Percentiles rank a stretch among this genome's conserved stretches.
These are phyloP conservation scores for Nannochloris sp. DNA, from an alignment of 139 green algal genomes.

Conservation along the genomic window DNA sequence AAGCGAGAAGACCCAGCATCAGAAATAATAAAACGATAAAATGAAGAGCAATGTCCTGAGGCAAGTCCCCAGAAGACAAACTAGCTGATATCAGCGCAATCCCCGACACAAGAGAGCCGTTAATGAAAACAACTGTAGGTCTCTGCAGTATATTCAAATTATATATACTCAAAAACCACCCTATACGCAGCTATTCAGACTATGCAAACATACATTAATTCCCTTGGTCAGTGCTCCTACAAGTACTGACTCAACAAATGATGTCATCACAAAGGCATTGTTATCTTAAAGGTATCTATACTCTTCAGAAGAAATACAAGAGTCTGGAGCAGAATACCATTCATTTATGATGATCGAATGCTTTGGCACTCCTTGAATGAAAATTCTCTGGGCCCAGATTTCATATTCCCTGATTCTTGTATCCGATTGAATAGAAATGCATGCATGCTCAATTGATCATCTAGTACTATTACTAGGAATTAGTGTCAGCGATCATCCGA, in stretches of 20 bases:
- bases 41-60: slow-evolving; percentile 24
- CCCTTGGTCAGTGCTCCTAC: not conserved
- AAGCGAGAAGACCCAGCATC: slow-evolving; percentile 23
- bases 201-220: not conserved
- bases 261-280: not conserved
- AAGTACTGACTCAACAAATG: not conserved
- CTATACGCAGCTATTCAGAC: not conserved
- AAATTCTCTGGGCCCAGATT: no score
- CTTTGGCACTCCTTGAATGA: no score
- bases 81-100: slow-evolving; percentile 25
- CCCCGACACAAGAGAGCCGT: slow-evolving; percentile 30
- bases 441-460: no score
- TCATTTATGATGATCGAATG: no score
- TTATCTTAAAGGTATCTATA: no score
- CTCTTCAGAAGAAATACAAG: no score
- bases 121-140: slow-evolving; percentile 39
- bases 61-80: slow-evolving; percentile 2
- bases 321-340: no score
- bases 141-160: slow-evolving; percentile 11
- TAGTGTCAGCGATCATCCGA: no score
- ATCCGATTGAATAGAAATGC: no score
- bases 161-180: not conserved
- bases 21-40: slow-evolving; percentile 30
- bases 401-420: no score
- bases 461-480: no score